Evolutionary conservation across 495 filamentous ascomycete genomes (phyloP).

Genomic region (Aspergillus indologenus): DNA sequence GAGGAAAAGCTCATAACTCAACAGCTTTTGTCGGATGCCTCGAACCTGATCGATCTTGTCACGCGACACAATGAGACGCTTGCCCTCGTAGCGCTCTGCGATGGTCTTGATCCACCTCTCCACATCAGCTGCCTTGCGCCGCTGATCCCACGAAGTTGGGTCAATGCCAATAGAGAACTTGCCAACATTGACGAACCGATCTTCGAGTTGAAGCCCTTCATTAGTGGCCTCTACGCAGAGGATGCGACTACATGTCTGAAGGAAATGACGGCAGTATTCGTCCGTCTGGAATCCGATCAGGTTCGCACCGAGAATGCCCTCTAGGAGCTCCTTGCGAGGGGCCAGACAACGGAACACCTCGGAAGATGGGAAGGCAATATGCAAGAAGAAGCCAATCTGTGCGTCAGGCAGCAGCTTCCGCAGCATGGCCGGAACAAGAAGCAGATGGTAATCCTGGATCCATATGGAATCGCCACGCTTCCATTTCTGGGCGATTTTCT

Average conservation of each 20-base stretch:
- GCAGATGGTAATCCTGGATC: conserved; percentile 91
- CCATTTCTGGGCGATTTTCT: conserved; percentile 84
- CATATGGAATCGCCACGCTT: conserved; percentile 88
- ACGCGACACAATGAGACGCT: conserved; percentile 83
- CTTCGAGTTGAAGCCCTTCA: conserved; percentile 85
- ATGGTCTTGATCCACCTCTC: conserved; percentile 74
- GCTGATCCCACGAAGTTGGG: conserved; percentile 66
- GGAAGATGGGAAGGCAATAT: conserved; percentile 91
- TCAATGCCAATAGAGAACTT: conserved; percentile 72
- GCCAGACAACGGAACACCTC: conserved; percentile 91
- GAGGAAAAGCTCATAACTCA: conserved; percentile 90
- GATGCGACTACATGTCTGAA: conserved; percentile 88
- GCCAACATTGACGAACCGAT: conserved; percentile 84
- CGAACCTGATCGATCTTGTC: conserved; percentile 91
- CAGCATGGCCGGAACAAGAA: conserved; percentile 89
- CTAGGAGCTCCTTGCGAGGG: conserved; percentile 75
- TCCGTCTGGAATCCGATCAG: conserved; percentile 87
- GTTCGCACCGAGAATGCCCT: conserved; percentile 88
- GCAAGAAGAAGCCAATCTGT: conserved; percentile 91
- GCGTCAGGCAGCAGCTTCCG: conserved; percentile 81
- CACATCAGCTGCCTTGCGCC: conserved; percentile 70
- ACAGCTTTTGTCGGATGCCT: conserved; percentile 85
- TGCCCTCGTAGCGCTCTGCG: conserved; percentile 73
- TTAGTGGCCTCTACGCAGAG: conserved; percentile 81
- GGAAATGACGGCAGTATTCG: conserved; percentile 89